Evolutionary conservation across 1,284 basidiomycete genomes (phyloP), one percentile per base, ranked within the genome.

Genomic region (Pseudozyma flocculosa): DNA sequence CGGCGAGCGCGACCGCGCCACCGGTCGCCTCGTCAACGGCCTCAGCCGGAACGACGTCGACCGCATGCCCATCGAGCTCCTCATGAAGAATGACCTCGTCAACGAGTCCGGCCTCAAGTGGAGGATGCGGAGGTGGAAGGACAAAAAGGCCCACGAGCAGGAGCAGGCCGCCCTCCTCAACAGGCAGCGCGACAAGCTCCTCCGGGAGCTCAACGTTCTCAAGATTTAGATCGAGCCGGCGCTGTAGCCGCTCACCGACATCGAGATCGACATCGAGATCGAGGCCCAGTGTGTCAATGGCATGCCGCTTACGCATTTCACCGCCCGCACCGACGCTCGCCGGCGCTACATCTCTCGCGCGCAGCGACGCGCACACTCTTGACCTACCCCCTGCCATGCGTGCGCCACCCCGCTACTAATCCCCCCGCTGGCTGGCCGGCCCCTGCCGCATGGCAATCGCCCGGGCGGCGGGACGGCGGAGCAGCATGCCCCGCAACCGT

Each of bases 51-150:
- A 54, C 50, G 69, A 75, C 19, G 54, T 75, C 5, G 72, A 77
- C 47, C 52, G 61, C 18, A 72, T 75, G 73, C 75, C 75, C 18
- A 69, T 77, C 45, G 75, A 77, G 50, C 52, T 77, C 30, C 61
- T 77, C 43, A 77, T 77, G 75, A 39, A 54, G 30, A 50, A 61
- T 18, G 75, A 77, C 26, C 62, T 77, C 17, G 53, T 59, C 36
- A 77, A 77, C 55, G 55, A 68, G 41, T 48, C 47, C 11, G 71
- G 72, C 34, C 65, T 71, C 50, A 73, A 72, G 45, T 70, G 67
- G 68, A 61, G 73, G 32, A 76, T 74, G 70, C 55, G 67, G 43
- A 56, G 65, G 22, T 73, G 64, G 64, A 58, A 70, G 50, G 48
- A 46, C 7, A 61, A 56, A 40, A 55, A 69, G 52, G 54, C 43